phyloP scores from a whole-genome alignment of 768 basidiomycete species.

The Lentinula guzmanii region DNA sequence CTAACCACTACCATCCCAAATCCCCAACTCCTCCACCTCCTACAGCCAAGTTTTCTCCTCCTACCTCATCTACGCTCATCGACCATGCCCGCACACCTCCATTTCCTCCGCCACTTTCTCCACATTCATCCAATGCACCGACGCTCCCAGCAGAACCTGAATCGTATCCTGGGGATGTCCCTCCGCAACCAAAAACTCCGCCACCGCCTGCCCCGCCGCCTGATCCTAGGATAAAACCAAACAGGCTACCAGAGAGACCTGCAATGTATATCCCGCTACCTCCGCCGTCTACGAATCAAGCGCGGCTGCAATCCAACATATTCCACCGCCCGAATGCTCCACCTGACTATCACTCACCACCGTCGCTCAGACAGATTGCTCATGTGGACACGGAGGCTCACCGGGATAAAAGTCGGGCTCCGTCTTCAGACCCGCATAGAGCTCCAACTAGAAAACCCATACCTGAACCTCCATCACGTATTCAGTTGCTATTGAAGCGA shows the following conservation, averaged over 20 bases:
- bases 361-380: slow-evolving; percentile 18
- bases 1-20: not conserved
- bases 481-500: not conserved
- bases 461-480: slow-evolving; percentile 5
- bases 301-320: slow-evolving; percentile 7
- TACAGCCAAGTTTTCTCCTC: not conserved
- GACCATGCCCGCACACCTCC: slow-evolving; percentile 8
- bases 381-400: not conserved
- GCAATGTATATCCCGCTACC: slow-evolving; percentile 14
- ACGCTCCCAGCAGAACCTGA: slow-evolving; percentile 10
- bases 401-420: not conserved
- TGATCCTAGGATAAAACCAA: slow-evolving; percentile 16
- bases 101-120: slow-evolving; percentile 12
- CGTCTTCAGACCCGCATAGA: not conserved
- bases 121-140: slow-evolving; percentile 16
- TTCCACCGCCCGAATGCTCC: slow-evolving; percentile 33
- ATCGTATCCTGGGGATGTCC: not conserved
- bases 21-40: not conserved
- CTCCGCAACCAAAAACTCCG: slow-evolving; percentile 18
- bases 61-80: slow-evolving; percentile 4
- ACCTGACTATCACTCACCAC: slow-evolving; percentile 38
- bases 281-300: slow-evolving; percentile 9
- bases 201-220: slow-evolving; percentile 33
- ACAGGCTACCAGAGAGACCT: slow-evolving; percentile 14
- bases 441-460: not conserved